Conservation (phyloP, 176 grass and related monocot genomes). For the Oryza australiensis region DNA sequence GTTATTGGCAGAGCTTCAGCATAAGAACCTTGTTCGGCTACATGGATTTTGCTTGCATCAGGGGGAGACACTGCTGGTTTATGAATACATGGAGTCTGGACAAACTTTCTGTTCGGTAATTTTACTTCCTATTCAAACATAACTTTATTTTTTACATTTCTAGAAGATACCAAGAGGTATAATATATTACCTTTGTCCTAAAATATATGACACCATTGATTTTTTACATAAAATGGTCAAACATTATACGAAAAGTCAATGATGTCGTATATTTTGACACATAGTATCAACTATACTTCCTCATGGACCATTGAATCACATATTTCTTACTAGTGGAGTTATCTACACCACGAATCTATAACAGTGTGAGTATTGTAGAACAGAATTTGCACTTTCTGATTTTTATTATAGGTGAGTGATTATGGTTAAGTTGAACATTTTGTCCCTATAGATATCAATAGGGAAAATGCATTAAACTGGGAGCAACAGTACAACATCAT, state of each 20-base stretch:
- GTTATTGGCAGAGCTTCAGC: constrained; percentile 42
- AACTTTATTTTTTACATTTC: too few relatives aligned
- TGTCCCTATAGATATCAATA: not conserved
- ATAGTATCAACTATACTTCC: too few relatives aligned
- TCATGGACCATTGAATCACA: too few relatives aligned
- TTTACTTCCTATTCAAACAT: not conserved
- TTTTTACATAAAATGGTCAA: too few relatives aligned
- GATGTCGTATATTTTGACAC: too few relatives aligned
- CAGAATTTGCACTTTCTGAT: not conserved
- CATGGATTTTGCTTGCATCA: constrained; percentile 41
- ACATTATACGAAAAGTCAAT: too few relatives aligned
- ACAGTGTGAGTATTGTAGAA: not conserved
- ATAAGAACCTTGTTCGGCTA: constrained; percentile 55
- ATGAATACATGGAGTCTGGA: constrained; percentile 54
- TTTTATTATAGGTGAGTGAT: not conserved
- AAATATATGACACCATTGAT: too few relatives aligned
- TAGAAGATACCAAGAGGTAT: too few relatives aligned
- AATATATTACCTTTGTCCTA: too few relatives aligned
- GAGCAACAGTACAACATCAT: not conserved
- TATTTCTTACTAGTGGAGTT: not conserved
- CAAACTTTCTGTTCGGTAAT: constrained; percentile 46
- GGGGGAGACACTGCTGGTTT: constrained; percentile 40
- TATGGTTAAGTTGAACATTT: not conserved
- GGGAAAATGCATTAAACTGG: not conserved
- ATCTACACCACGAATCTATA: not conserved